phyloP scores from a whole-genome alignment of 2,329 filamentous ascomycete genomes.

The Dryadomyces quercivorus region DNA sequence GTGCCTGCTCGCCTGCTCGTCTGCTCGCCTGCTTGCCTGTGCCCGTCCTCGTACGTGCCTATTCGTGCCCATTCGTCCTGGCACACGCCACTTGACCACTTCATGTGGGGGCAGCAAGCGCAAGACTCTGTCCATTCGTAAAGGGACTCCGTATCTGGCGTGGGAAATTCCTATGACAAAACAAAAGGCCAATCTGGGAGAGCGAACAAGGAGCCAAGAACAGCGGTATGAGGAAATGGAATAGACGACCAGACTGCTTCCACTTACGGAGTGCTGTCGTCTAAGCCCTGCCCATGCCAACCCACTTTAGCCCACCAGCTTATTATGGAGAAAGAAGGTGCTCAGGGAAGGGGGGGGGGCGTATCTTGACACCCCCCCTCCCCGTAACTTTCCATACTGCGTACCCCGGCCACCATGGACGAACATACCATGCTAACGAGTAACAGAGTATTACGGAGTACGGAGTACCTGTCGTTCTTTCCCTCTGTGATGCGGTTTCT shows the following conservation, averaged over 20 bases:
- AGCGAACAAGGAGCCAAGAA: neutral
- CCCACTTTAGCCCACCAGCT: conserved; percentile 1
- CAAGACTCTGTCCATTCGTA: neutral
- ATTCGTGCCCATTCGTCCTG: neutral
- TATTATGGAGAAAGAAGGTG: neutral
- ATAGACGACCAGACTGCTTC: neutral
- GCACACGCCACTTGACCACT: neutral
- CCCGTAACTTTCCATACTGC: neutral
- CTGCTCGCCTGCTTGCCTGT: neutral
- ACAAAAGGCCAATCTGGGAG: too few relatives aligned
- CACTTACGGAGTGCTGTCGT: neutral
- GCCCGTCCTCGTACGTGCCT: neutral
- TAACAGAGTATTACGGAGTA: neutral
- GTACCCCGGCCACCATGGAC: neutral
- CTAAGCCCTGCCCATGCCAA: neutral
- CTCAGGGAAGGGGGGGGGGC: neutral
- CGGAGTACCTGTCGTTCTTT: neutral
- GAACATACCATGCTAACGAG: neutral
- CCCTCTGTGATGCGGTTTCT: neutral
- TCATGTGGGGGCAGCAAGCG: neutral
- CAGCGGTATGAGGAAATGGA: neutral
- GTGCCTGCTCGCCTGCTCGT: too few relatives aligned
- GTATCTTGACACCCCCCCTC: neutral
- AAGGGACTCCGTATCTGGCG: neutral
- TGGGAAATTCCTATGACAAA: neutral